phyloP scores from a whole-genome alignment of 73 alveolate species.

The Paramecium octaurelia region DNA sequence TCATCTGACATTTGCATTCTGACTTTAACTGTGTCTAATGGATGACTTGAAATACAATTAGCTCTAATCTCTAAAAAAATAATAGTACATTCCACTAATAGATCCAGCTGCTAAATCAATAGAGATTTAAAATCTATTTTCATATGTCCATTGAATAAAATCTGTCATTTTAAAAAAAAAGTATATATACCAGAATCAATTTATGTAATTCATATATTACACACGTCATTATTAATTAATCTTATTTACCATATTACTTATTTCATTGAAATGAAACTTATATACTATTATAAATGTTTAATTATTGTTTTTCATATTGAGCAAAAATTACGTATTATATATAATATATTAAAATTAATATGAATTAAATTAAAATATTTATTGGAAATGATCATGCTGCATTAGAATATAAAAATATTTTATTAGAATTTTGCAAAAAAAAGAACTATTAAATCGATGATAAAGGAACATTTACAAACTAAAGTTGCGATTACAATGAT shows the following conservation, averaged over 20 bases:
- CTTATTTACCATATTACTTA: background rate
- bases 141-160: conserved; percentile 22
- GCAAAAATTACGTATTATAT: background rate
- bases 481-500: conserved; percentile 70
- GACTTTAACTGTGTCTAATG: conserved; percentile 58
- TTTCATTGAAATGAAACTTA: background rate
- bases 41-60: conserved; percentile 56
- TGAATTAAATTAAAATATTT: conserved; percentile 36
- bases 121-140: background rate
- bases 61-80: background rate
- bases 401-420: conserved; percentile 39
- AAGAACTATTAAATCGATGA: background rate
- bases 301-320: background rate
- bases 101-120: conserved; percentile 9
- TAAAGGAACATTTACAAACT: conserved; percentile 52
- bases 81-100: background rate
- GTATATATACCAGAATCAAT: background rate
- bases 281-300: background rate
- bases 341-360: background rate
- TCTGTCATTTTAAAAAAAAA: conserved; percentile 1
- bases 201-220: background rate
- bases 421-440: conserved; percentile 32
- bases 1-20: conserved; percentile 55
- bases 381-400: conserved; percentile 79
- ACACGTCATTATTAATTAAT: background rate